Conservation (phyloP, 257 asterid species). For the Rehmannia glutinosa region DNA sequence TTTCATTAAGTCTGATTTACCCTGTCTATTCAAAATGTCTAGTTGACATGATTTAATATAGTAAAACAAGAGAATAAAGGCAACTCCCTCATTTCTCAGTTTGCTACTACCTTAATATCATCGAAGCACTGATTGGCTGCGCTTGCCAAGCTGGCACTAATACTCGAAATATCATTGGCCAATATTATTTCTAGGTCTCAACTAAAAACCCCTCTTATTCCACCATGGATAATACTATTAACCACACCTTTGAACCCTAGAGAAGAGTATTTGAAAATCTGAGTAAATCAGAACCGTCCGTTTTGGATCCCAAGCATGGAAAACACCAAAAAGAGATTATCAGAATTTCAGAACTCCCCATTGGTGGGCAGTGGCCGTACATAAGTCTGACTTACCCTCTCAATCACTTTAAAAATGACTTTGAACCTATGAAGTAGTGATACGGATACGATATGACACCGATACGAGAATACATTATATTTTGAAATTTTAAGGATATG, state of each 20-base stretch:
- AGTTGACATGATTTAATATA: slow-evolving; percentile 26
- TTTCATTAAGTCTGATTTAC: slow-evolving; percentile 26
- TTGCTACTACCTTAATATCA: slow-evolving; percentile 59
- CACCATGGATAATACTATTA: slow-evolving; percentile 34
- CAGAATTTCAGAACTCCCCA: slow-evolving; percentile 43
- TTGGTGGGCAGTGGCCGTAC: slow-evolving; percentile 43
- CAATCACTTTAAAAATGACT: not conserved
- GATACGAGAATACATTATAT: too few relatives aligned
- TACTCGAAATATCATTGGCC: slow-evolving; percentile 42
- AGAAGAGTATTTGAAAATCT: not conserved
- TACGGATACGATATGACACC: too few relatives aligned
- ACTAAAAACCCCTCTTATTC: not conserved
- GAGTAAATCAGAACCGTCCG: slow-evolving; percentile 30
- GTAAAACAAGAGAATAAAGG: slow-evolving; percentile 9
- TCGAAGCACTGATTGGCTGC: slow-evolving; percentile 73
- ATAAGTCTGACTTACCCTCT: not conserved
- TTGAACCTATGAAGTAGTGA: too few relatives aligned
- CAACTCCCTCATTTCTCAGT: slow-evolving; percentile 19
- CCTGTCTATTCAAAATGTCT: slow-evolving; percentile 35
- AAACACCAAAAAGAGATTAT: slow-evolving; percentile 2
- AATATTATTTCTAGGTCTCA: slow-evolving; percentile 27
- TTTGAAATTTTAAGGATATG: too few relatives aligned
- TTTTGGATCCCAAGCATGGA: slow-evolving; percentile 17
- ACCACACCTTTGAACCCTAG: slow-evolving; percentile 25
- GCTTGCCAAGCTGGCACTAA: slow-evolving; percentile 44